These are phyloP conservation scores for Phytophthora boehmeriae DNA, from an alignment of 352 stramenopile genomes.

Conservation along the genomic window DNA sequence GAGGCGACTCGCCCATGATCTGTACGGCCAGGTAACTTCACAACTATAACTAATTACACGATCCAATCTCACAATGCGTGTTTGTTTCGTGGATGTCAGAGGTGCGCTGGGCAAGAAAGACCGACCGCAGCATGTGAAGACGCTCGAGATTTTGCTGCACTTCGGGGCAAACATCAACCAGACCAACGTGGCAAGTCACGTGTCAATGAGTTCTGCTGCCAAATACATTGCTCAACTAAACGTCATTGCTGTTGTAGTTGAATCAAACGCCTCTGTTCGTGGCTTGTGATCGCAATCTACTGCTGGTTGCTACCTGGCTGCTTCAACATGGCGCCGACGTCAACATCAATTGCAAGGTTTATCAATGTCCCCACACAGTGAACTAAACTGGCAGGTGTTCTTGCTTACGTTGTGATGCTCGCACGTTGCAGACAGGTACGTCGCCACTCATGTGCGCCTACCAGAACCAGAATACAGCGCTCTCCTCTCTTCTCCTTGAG, in stretches of 20 bases:
- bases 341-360: conserved; percentile 58
- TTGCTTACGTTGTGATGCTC: not conserved
- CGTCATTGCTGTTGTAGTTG: conserved; percentile 29
- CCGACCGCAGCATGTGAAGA: conserved; percentile 55
- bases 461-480: conserved; percentile 48
- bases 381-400: not conserved
- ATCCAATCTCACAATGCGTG: not conserved
- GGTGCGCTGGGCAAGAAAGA: conserved; percentile 50
- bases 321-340: conserved; percentile 56
- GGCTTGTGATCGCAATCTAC: conserved; percentile 55
- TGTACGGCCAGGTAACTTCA: conserved; percentile 49
- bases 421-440: conserved; percentile 26
- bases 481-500: conserved; percentile 52
- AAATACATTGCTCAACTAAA: not conserved
- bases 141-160: conserved; percentile 51
- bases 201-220: not conserved
- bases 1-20: conserved; percentile 63
- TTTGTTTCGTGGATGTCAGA: conserved; percentile 19
- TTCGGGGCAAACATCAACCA: conserved; percentile 66
- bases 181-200: conserved; percentile 44
- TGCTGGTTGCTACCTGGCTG: conserved; percentile 50
- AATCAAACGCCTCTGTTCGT: conserved; percentile 65
- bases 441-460: conserved; percentile 65
- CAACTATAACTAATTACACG: not conserved
- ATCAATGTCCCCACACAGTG: not conserved